A percentile compares a stretch with the other conserved stretches of the same genome.
phyloP scores from a whole-genome alignment of 2,329 filamentous ascomycete species.

The Pestalotiopsis fici region DNA sequence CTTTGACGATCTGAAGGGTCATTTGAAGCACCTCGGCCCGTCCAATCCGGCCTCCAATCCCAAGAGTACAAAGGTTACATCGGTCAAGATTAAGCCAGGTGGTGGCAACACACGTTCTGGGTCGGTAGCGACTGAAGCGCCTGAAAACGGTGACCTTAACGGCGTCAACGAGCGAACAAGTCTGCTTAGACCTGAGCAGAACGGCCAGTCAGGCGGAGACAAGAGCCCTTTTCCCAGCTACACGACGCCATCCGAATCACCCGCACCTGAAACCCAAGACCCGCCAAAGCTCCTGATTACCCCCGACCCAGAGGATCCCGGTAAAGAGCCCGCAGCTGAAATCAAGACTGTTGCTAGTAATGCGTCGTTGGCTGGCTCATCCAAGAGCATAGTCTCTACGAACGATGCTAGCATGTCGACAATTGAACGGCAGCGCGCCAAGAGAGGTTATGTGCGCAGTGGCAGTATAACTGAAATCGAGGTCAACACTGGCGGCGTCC shows the following conservation, averaged over 20 bases:
- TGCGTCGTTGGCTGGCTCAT: conserved; percentile 12
- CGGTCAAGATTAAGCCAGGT: conserved; percentile 67
- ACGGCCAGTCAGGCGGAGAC: conserved; percentile 63
- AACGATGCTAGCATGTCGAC: conserved; percentile 19
- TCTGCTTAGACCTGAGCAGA: conserved; percentile 50
- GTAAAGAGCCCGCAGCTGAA: not conserved
- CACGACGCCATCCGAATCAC: conserved; percentile 24
- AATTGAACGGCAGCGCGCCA: conserved; percentile 15
- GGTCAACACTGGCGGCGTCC: conserved; percentile 70
- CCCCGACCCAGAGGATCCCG: not conserved
- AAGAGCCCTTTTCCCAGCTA: conserved; percentile 60
- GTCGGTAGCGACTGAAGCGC: conserved; percentile 20
- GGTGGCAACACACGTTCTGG: conserved; percentile 19
- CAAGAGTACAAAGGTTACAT: conserved; percentile 60
- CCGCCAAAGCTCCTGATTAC: conserved; percentile 20
- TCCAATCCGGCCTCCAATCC: conserved; percentile 68
- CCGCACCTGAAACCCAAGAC: conserved; percentile 18
- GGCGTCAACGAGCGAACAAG: conserved; percentile 41
- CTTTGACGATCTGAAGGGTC: conserved; percentile 62
- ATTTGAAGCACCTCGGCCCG: conserved; percentile 66
- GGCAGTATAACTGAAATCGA: conserved; percentile 77
- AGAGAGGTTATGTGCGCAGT: conserved; percentile 56
- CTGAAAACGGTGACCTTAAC: conserved; percentile 14
- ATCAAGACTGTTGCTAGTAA: not conserved
- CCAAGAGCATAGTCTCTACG: conserved; percentile 13